Percentiles rank a stretch among this genome's conserved stretches.
Conservation (phyloP, 140 eudicot genomes). For the Anethum foeniculum region DNA sequence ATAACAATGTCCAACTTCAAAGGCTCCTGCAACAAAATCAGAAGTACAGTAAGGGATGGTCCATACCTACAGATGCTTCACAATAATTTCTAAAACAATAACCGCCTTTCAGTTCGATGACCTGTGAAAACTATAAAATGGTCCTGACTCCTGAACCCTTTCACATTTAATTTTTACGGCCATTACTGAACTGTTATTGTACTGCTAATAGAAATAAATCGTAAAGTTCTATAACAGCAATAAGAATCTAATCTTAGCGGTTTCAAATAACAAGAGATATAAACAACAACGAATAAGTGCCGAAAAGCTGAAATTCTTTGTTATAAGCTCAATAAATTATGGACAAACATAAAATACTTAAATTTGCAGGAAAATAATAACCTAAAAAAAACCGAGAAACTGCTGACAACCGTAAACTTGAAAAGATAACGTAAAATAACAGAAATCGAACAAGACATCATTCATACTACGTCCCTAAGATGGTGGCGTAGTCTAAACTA, state of each 20-base stretch:
- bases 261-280: not conserved
- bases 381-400: not conserved
- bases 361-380: not conserved
- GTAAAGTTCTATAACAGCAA: not conserved
- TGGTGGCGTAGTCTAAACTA: not conserved
- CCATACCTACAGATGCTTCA: not conserved
- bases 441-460: not conserved
- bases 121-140: not conserved
- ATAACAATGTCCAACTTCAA: conserved; percentile 79
- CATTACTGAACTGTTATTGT: not conserved
- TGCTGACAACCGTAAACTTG: not conserved
- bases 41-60: not conserved
- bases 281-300: not conserved
- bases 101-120: not conserved
- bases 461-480: not conserved
- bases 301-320: not conserved
- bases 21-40: conserved; percentile 56
- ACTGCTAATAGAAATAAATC: not conserved
- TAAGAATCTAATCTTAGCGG: not conserved
- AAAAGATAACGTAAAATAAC: not conserved
- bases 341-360: not conserved
- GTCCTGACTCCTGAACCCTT: not conserved
- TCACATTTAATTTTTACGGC: not conserved
- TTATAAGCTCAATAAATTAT: not conserved
- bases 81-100: not conserved